Conservation (phyloP, 2,329 filamentous ascomycete species). For the Diaporthe destruens region DNA sequence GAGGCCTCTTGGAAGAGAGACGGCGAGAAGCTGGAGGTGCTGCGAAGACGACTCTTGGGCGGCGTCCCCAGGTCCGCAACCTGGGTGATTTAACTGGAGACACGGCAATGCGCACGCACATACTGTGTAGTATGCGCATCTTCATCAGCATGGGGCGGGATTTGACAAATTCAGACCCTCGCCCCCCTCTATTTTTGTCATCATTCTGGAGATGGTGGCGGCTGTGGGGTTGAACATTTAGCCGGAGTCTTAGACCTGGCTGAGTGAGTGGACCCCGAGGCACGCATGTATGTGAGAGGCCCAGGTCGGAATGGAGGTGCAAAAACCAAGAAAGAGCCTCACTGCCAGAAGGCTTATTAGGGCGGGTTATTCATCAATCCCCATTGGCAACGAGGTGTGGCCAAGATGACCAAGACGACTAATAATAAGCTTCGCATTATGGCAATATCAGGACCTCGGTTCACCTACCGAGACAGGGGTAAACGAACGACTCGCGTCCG, state of each 20-base stretch:
- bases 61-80: background rate
- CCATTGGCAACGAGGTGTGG: background rate
- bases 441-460: slow-evolving; percentile 21
- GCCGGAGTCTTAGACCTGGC: background rate
- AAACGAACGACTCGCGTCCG: background rate
- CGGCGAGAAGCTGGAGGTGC: background rate
- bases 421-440: slow-evolving; percentile 7
- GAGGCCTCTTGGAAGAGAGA: background rate
- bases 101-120: background rate
- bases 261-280: background rate
- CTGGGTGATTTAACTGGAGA: background rate
- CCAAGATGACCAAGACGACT: slow-evolving; percentile 2
- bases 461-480: slow-evolving; percentile 10
- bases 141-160: background rate
- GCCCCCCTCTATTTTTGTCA: background rate
- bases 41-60: too few relatives aligned
- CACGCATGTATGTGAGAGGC: background rate
- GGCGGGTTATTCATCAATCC: background rate
- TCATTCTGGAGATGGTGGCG: slow-evolving; percentile 1
- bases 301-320: background rate
- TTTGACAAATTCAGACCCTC: background rate
- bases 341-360: background rate
- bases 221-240: background rate
- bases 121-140: slow-evolving; percentile 7
- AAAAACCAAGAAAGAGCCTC: background rate